A percentile compares a stretch with the other conserved stretches of the same genome.
These are phyloP conservation scores for Solanum lycopersicoides DNA, from an alignment of 257 asterid species.

Conservation along the genomic window DNA sequence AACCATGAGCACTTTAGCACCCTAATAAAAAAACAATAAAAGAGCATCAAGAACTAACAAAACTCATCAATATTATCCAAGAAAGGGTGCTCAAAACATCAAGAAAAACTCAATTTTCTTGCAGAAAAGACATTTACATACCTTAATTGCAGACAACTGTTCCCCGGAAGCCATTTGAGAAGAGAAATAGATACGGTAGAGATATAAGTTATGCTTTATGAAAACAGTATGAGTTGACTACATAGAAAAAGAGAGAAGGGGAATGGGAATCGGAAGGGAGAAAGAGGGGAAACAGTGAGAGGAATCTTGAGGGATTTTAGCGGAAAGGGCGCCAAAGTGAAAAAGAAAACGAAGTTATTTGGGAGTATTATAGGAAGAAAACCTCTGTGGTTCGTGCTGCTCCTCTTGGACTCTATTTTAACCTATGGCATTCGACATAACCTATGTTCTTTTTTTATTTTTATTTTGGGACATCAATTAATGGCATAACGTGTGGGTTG, in stretches of 20 bases:
- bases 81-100: neutral
- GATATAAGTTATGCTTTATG: neutral
- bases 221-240: slow-evolving; percentile 1
- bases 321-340: slow-evolving; percentile 54
- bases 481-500: neutral
- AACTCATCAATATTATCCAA: neutral
- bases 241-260: neutral
- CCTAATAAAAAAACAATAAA: slow-evolving; percentile 32
- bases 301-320: slow-evolving; percentile 20
- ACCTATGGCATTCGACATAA: neutral
- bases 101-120: neutral
- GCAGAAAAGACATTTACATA: neutral
- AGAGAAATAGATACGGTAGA: neutral
- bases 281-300: neutral
- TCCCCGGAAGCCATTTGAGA: slow-evolving; percentile 55
- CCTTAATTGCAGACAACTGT: slow-evolving; percentile 62
- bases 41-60: neutral
- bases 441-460: neutral
- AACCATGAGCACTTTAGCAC: slow-evolving; percentile 90
- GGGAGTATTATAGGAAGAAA: neutral
- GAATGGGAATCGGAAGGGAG: slow-evolving; percentile 9
- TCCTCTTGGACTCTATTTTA: neutral
- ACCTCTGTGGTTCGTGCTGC: neutral
- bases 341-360: neutral
- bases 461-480: neutral